Conservation (phyloP, 176 grass and related monocot species). For the Carex myosuroides region DNA sequence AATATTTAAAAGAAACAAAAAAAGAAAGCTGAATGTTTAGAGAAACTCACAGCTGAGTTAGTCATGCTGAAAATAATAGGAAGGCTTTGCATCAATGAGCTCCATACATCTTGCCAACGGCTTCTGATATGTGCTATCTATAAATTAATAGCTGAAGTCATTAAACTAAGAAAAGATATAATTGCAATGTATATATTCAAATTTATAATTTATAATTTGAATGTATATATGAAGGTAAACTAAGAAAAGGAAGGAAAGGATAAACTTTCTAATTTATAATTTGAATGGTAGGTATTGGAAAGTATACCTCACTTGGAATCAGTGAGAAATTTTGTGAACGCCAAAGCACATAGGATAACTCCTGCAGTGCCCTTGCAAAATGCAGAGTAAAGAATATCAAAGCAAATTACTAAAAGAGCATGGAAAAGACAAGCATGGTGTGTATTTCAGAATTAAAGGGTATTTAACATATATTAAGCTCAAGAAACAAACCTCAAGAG, state of each 20-base stretch:
- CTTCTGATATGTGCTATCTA: constrained; percentile 58
- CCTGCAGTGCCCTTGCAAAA: constrained; percentile 68
- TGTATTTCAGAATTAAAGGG: neutral
- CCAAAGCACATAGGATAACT: constrained; percentile 55
- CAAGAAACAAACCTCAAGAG: constrained; percentile 55
- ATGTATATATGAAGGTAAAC: neutral
- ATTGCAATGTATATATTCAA: neutral
- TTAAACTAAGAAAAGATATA: neutral
- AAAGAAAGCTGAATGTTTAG: constrained; percentile 26
- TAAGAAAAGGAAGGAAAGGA: neutral
- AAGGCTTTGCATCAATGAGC: constrained; percentile 58
- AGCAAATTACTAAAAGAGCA: neutral
- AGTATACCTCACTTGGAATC: constrained; percentile 47
- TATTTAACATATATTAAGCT: neutral
- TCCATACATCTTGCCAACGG: constrained; percentile 90
- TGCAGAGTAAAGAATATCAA: constrained; percentile 16
- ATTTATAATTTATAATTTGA: neutral
- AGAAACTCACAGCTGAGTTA: constrained; percentile 53
- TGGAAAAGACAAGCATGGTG: neutral
- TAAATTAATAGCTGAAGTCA: constrained; percentile 29
- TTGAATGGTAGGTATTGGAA: constrained; percentile 11
- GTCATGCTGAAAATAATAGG: constrained; percentile 47
- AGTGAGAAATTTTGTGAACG: constrained; percentile 25
- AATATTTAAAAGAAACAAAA: constrained; percentile 14
- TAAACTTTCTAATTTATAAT: neutral